Evolutionary conservation across 2,329 filamentous ascomycete species (phyloP), one percentile per base, ranked within the genome.

Genomic region (Kalmusia sp.): DNA sequence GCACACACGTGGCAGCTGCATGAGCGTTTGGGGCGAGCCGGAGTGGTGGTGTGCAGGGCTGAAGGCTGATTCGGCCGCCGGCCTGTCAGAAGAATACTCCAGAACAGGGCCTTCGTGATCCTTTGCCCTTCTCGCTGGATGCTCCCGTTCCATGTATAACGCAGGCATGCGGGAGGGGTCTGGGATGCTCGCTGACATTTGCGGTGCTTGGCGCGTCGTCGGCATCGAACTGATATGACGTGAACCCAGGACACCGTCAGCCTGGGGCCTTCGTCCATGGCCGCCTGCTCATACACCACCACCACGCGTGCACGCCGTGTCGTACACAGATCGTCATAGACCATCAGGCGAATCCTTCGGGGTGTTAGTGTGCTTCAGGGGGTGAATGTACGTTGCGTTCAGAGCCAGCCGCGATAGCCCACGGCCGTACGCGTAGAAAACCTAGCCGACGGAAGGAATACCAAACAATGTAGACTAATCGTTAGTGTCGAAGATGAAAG

Each of bases 21-120:
- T 51, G 58, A 59, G 52, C 64, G 61, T 68, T 69, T 55, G 51
- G 47, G 51, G 41, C 43, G 51, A 54, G 52, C 61, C 62, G 55
- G 56, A 54, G 49, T 64, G 63, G 65, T 64, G 64, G 64, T n/a
- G n/a, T n/a, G 64, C 68, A 70, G 58, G 67, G 67, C 67, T 71
- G 68, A 66, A n/a, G 22, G 54, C 31, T 62, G 61, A 59, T 68
- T 69, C 60, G 68, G 43, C 49, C 50, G 41, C 12, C 28, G 37
- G 30, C n/a, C 19, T 34, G 30, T 12, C 27, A 31, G 27, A 17
- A 48, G 50, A 50, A 34, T 28, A 27, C 52, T 28, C 41, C 22
- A 47, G 31, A 38, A 54, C 45, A 49, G 14, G 43, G 56, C 17
- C 47, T 39, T 34, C 15, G 47, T 49, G 35, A 41, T 39, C 35